Conservation (phyloP, 495 filamentous ascomycete species). For the Hyaloscypha finlandica region DNA sequence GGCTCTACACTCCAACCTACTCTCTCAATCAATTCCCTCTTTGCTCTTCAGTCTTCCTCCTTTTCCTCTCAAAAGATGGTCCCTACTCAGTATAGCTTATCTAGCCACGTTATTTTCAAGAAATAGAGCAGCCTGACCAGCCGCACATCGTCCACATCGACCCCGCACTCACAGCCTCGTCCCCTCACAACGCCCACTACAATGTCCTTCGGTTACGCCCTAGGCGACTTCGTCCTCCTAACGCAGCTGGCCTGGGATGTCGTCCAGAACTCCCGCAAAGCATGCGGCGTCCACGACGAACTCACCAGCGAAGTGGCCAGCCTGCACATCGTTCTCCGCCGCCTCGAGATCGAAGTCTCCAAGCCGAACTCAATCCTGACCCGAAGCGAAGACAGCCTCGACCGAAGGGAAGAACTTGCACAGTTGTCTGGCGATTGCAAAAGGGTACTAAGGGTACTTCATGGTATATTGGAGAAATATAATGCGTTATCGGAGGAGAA, state of each 20-base stretch:
- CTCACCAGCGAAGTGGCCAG: conserved; percentile 25
- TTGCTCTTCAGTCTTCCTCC: too few relatives aligned
- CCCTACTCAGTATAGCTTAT: too few relatives aligned
- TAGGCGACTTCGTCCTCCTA: conserved; percentile 28
- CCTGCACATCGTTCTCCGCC: conserved; percentile 24
- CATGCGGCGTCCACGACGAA: conserved; percentile 30
- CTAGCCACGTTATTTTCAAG: too few relatives aligned
- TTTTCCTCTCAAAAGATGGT: too few relatives aligned
- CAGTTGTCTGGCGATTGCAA: conserved; percentile 1
- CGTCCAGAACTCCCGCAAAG: conserved; percentile 20
- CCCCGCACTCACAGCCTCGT: background rate
- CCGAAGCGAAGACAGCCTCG: background rate
- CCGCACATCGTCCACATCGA: too few relatives aligned
- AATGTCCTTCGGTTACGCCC: conserved; percentile 32
- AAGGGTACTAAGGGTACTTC: conserved; percentile 13
- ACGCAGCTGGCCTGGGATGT: conserved; percentile 24
- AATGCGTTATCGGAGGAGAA: conserved; percentile 15
- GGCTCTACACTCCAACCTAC: too few relatives aligned
- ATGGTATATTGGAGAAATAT: conserved; percentile 18
- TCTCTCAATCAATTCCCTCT: too few relatives aligned
- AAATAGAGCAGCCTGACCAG: too few relatives aligned
- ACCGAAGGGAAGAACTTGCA: conserved; percentile 11
- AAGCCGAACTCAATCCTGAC: conserved; percentile 19
- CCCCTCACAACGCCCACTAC: background rate
- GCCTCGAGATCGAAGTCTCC: conserved; percentile 20